Conservation (phyloP, 805 yeast species). For the Nakazawaea siamensis region DNA sequence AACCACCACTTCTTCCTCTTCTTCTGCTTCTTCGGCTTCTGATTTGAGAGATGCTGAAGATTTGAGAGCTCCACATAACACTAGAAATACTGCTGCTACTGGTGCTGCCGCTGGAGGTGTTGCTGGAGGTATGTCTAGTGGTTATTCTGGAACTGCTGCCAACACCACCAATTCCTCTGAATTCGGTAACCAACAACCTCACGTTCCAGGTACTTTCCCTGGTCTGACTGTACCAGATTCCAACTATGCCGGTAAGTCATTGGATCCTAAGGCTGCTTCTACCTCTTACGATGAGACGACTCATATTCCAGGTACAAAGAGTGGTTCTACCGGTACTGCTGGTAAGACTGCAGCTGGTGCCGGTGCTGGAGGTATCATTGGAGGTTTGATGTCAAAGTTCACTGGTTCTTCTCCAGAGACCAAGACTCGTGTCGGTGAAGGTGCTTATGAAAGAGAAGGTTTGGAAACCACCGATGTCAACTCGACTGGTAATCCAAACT, state of each 20-base stretch:
- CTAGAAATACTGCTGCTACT: constrained; percentile 5
- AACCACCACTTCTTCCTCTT: no score
- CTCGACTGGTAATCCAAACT: neutral
- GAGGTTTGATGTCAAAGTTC: constrained; percentile 7
- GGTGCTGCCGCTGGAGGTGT: constrained; percentile 11
- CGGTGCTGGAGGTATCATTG: constrained; percentile 11
- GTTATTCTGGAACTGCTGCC: neutral
- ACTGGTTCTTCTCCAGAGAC: constrained; percentile 5
- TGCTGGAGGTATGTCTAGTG: constrained; percentile 9
- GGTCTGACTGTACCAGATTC: neutral
- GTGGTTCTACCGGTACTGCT: constrained; percentile 1
- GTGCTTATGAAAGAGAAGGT: neutral
- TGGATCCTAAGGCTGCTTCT: neutral
- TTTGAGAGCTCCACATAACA: neutral
- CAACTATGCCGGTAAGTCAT: neutral
- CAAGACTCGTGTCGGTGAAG: constrained; percentile 1
- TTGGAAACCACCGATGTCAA: neutral
- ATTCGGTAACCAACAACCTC: no score
- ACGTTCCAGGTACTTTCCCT: neutral
- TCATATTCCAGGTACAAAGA: neutral
- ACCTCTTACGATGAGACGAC: neutral
- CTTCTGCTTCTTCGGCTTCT: no score
- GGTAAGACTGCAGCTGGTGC: constrained; percentile 10
- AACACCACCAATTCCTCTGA: neutral
- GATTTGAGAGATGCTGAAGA: neutral